Percentiles rank a stretch among this genome's conserved stretches.
phyloP scores from a whole-genome alignment of 106 monocot genomes.

The Triglochin maritima region DNA sequence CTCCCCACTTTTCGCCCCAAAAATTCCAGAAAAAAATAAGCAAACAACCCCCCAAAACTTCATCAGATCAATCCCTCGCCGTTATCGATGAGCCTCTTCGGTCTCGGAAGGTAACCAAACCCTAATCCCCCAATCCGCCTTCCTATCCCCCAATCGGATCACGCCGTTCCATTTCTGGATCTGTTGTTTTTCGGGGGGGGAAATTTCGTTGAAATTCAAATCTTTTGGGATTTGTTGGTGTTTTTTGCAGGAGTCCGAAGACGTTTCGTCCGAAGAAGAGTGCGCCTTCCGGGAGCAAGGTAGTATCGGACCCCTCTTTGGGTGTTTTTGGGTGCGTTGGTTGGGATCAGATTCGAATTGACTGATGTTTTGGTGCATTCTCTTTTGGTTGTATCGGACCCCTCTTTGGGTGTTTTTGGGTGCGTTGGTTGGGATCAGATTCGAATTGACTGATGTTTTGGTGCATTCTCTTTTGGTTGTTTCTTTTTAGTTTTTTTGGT shows the following conservation, averaged over 20 bases:
- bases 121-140: background rate
- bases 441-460: no score
- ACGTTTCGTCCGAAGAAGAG: constrained; percentile 98
- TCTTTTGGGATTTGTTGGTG: background rate
- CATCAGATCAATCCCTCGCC: no score
- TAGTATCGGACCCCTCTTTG: constrained; percentile 8
- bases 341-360: background rate
- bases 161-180: background rate
- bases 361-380: no score
- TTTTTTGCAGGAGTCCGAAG: constrained; percentile 69
- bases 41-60: no score
- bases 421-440: background rate
- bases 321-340: background rate
- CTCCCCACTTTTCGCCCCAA: no score
- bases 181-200: background rate
- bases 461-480: no score
- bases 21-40: no score
- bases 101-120: constrained; percentile 47
- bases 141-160: background rate
- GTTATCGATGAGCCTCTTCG: constrained; percentile 55
- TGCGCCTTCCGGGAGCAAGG: constrained; percentile 98
- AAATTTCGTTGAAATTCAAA: background rate
- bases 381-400: constrained; percentile 25
- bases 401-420: background rate
- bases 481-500: background rate